Percentiles rank a stretch among this genome's conserved stretches.
phyloP scores from a whole-genome alignment of 257 asterid species.

The Solanum chiquidenum region DNA sequence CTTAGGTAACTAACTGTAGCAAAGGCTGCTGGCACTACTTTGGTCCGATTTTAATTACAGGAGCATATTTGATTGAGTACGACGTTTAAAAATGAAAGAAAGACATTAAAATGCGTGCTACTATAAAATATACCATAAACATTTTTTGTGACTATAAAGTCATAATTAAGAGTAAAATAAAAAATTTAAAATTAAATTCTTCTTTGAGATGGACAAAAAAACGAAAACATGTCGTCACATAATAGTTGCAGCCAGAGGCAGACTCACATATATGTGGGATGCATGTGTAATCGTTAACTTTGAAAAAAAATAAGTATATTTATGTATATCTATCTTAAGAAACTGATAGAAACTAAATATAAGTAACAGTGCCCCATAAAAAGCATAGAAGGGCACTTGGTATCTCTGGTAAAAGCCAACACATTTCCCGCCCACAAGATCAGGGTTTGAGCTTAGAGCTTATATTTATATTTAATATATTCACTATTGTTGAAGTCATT shows the following conservation, averaged over 20 bases:
- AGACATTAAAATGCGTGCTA: not conserved
- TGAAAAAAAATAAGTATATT: too few relatives aligned
- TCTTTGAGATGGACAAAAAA: not conserved
- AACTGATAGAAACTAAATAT: too few relatives aligned
- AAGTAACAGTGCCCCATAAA: too few relatives aligned
- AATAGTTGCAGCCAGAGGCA: not conserved
- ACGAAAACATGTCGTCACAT: not conserved
- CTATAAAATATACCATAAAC: not conserved
- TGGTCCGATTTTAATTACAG: not conserved
- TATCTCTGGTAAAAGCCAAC: too few relatives aligned
- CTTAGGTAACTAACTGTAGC: not conserved
- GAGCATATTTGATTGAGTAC: not conserved
- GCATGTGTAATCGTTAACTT: fast-evolving
- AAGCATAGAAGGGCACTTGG: too few relatives aligned
- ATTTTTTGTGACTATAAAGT: not conserved
- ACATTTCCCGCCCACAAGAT: too few relatives aligned
- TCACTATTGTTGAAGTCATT: too few relatives aligned
- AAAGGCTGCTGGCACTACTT: not conserved
- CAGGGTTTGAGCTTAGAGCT: too few relatives aligned
- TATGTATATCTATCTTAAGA: too few relatives aligned
- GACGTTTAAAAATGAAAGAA: not conserved
- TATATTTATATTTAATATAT: too few relatives aligned
- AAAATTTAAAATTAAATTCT: too few relatives aligned
- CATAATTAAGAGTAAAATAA: not conserved
- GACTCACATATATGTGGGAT: too few relatives aligned